These are phyloP conservation scores for Leptosphaerulina australis DNA, from an alignment of 2,329 filamentous ascomycete genomes.

Conservation along the genomic window DNA sequence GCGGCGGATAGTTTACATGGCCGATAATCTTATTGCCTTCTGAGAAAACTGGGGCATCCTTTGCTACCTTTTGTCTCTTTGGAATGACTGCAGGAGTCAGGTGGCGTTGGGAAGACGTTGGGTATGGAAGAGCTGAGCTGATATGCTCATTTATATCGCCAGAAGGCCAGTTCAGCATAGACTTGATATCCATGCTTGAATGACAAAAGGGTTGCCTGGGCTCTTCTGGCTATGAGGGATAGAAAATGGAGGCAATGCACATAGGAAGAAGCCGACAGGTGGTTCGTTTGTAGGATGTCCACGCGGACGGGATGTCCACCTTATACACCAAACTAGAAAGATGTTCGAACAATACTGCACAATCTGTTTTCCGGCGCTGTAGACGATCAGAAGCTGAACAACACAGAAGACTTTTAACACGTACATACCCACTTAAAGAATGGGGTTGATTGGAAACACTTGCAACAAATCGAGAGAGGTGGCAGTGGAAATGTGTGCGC, in stretches of 20 bases:
- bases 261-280: conserved; percentile 26
- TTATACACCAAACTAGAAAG: conserved; percentile 29
- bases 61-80: conserved; percentile 64
- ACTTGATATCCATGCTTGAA: conserved; percentile 48
- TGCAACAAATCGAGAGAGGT: neutral
- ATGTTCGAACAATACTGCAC: conserved; percentile 15
- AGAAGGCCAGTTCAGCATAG: conserved; percentile 49
- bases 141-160: neutral
- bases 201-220: neutral
- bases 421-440: conserved; percentile 21
- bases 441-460: neutral
- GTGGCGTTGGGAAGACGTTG: conserved; percentile 16
- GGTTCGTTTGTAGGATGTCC: conserved; percentile 40
- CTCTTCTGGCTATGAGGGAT: conserved; percentile 16
- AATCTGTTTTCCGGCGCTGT: conserved; percentile 4
- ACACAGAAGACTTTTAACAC: conserved; percentile 3
- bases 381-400: conserved; percentile 11
- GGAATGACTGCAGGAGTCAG: conserved; percentile 14
- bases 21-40: conserved; percentile 66
- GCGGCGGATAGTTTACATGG: conserved; percentile 73
- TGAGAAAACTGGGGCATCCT: conserved; percentile 67
- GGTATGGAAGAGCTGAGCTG: conserved; percentile 4
- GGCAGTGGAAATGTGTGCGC: conserved; percentile 18
- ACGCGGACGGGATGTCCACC: conserved; percentile 37
- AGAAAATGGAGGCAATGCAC: neutral